Conservation (phyloP, 2,329 filamentous ascomycete species). For the Fusarium armeniacum region DNA sequence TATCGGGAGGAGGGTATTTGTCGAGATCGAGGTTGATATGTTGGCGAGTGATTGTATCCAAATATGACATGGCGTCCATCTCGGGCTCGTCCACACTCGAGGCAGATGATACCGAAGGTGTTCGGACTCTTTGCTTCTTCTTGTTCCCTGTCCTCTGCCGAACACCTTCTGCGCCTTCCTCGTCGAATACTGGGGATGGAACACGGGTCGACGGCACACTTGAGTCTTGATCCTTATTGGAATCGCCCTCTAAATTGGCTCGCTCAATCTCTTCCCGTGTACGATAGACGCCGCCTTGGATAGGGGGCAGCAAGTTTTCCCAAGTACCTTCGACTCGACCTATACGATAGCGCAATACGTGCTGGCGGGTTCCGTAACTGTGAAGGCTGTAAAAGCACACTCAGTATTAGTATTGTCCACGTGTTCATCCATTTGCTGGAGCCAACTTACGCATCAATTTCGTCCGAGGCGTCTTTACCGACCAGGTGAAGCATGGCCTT, state of each 20-base stretch:
- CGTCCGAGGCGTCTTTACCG: conserved; percentile 92
- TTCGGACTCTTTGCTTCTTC: conserved; percentile 42
- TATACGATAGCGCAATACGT: conserved; percentile 87
- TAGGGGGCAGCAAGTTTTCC: conserved; percentile 90
- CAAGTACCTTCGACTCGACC: conserved; percentile 85
- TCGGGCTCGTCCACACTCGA: conserved; percentile 65
- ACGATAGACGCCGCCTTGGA: conserved; percentile 87
- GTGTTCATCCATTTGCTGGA: not conserved
- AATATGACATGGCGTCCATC: conserved; percentile 70
- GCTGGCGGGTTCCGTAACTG: conserved; percentile 79
- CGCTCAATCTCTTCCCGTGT: conserved; percentile 56
- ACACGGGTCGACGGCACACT: conserved; percentile 68
- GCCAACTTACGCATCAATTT: conserved; percentile 82
- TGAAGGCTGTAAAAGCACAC: conserved; percentile 74
- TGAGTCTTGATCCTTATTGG: conserved; percentile 48
- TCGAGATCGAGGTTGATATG: conserved; percentile 81
- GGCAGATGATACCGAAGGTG: conserved; percentile 71
- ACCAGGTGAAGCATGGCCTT: conserved; percentile 95
- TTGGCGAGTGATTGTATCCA: conserved; percentile 80
- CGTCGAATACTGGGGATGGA: conserved; percentile 66
- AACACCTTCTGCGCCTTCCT: conserved; percentile 51
- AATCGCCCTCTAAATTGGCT: conserved; percentile 31
- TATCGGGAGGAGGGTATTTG: conserved; percentile 85
- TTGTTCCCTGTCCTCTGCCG: conserved; percentile 50
- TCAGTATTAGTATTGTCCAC: conserved; percentile 36